Evolutionary conservation across 1,139 yeast genomes (phyloP), one percentile per base, ranked within the genome.

Genomic region (Dujonia santamariae): DNA sequence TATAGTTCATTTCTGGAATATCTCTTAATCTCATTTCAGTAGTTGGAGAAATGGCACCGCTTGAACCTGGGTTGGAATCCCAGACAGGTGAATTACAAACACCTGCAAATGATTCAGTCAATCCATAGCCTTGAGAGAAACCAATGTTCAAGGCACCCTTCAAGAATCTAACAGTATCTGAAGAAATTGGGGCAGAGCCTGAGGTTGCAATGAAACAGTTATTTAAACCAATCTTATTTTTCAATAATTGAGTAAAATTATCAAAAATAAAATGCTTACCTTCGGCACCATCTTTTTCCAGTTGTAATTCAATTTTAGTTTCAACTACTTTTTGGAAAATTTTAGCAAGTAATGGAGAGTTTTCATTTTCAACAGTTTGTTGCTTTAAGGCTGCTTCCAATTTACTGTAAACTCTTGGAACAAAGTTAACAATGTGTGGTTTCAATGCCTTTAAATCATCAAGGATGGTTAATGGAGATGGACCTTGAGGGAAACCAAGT

Each of bases 121-220:
- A 63, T 2, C 95, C 95, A 53, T 84, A 85, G 16, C 94, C 94
- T 56, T 84, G 90, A 23, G 66, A 55, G 36, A 83, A 51, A 16
- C 82, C 83, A 37, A 73, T 54, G 34, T 75, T 75, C 28, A 84
- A 64, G 2, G 80, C 71, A n/a, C 79, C 75, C 50, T 75, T 78
- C 49, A 85, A 58, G 51, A 82, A 83, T 35, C 64, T 57, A 31
- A 80, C 60, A 8, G 86, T 79, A 24, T 73, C 77, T 15, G 72
- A 67, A 16, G 83, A 61, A 37, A 85, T 74, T 15, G 95, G 94
- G 4, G 95, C 95, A 22, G 88, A 80, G 2, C 95, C 95, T 19
- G 81, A 67, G 21, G 72, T 54, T 38, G 73, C 50, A 30, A 61
- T 48, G 24, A 51, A 43, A 35, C 73, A 53, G 31, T 77, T 64